A percentile compares a stretch with the other conserved stretches of the same genome.
phyloP scores from a whole-genome alignment of 352 stramenopile species.

The Elongisporangium senticosum region DNA sequence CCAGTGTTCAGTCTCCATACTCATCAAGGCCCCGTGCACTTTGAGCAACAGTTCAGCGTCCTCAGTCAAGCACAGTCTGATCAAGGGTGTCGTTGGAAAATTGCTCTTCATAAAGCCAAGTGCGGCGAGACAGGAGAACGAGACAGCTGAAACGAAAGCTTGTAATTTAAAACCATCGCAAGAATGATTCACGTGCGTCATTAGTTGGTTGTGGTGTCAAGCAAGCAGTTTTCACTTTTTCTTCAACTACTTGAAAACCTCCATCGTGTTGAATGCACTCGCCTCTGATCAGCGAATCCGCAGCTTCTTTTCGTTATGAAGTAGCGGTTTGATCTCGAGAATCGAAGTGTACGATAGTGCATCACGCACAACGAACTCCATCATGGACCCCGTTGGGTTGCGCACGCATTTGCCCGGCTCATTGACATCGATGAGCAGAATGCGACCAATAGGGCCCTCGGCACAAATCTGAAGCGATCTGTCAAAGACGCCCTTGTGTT shows the following conservation, averaged over 20 bases:
- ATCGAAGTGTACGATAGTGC: constrained; percentile 20
- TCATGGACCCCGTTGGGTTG: constrained; percentile 5
- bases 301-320: constrained; percentile 19
- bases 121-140: too few relatives aligned
- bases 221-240: too few relatives aligned
- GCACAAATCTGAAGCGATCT: constrained; percentile 13
- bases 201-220: too few relatives aligned
- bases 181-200: too few relatives aligned
- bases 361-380: constrained; percentile 21
- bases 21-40: not conserved
- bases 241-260: too few relatives aligned
- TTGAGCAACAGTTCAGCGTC: too few relatives aligned
- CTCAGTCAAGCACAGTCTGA: too few relatives aligned
- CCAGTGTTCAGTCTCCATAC: constrained; percentile 20
- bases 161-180: too few relatives aligned
- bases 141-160: too few relatives aligned
- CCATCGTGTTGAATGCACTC: too few relatives aligned
- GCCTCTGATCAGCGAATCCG: constrained; percentile 2
- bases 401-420: constrained; percentile 11
- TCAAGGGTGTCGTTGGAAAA: too few relatives aligned
- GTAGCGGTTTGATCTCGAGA: constrained; percentile 27
- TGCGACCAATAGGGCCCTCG: constrained; percentile 13
- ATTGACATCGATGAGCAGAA: constrained; percentile 20
- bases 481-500: constrained; percentile 22
- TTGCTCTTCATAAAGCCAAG: too few relatives aligned